Evolutionary conservation across 352 stramenopile species (phyloP).

Genomic region (Discostella stelligera): DNA sequence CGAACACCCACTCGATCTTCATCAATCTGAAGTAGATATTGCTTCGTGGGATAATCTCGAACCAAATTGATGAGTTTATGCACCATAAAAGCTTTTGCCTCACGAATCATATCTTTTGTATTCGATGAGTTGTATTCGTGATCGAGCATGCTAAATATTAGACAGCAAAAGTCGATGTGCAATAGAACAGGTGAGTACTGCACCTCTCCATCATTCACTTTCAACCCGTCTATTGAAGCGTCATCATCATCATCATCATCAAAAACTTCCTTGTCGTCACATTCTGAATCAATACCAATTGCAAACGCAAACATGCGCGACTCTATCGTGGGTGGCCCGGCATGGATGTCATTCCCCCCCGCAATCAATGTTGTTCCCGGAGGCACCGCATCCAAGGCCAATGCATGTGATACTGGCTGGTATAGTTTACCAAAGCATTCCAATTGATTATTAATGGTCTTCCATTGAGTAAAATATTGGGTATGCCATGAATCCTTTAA

Average conservation of each 20-base stretch:
- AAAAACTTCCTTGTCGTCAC: background rate
- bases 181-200: conserved; percentile 66
- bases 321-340: conserved; percentile 44
- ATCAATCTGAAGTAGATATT: conserved; percentile 52
- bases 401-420: conserved; percentile 36
- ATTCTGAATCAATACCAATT: conserved; percentile 52
- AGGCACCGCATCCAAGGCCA: conserved; percentile 32
- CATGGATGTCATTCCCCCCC: conserved; percentile 69
- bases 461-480: conserved; percentile 48
- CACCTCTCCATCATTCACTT: conserved; percentile 56
- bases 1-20: conserved; percentile 37
- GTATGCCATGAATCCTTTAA: conserved; percentile 31
- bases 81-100: conserved; percentile 56
- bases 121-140: conserved; percentile 29
- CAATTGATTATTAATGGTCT: conserved; percentile 46
- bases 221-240: conserved; percentile 12
- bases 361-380: conserved; percentile 58
- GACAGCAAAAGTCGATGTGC: conserved; percentile 65
- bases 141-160: conserved; percentile 57
- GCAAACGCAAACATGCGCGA: conserved; percentile 74
- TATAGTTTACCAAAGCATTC: conserved; percentile 68
- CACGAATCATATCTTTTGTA: conserved; percentile 11
- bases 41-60: conserved; percentile 50
- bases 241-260: background rate
- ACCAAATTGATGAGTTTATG: conserved; percentile 44